phyloP scores from a whole-genome alignment of 106 monocot genomes.

The Phalaenopsis equestris region DNA sequence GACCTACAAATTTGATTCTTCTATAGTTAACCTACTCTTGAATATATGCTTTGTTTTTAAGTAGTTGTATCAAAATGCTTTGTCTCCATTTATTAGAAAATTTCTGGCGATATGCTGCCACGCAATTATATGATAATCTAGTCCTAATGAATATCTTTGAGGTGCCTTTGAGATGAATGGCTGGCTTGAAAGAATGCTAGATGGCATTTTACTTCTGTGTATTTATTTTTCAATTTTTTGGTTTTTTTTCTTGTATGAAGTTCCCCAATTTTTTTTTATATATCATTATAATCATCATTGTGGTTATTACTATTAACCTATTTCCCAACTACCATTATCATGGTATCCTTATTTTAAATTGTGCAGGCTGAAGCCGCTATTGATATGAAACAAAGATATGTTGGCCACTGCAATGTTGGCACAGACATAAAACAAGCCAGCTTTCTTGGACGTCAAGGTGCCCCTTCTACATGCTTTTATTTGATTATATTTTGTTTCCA shows the following conservation, averaged over 20 bases:
- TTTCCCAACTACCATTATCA: neutral
- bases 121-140: neutral
- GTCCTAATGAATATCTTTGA: neutral
- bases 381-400: slow-evolving; percentile 93
- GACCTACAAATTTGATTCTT: too few species aligned
- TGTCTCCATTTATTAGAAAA: too few species aligned
- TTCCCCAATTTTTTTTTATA: neutral
- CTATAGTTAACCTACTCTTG: too few species aligned
- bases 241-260: neutral
- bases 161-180: neutral
- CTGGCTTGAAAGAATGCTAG: neutral
- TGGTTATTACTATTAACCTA: neutral
- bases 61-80: too few species aligned
- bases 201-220: neutral
- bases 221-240: neutral
- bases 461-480: neutral
- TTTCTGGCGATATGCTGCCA: neutral
- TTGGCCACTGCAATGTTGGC: slow-evolving; percentile 97
- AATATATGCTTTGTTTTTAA: too few species aligned
- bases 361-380: slow-evolving; percentile 67
- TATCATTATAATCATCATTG: neutral
- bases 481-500: neutral
- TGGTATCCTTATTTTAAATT: neutral
- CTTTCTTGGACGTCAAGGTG: slow-evolving; percentile 86
- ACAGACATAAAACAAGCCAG: slow-evolving; percentile 99